These are phyloP conservation scores for Kodamaea laetipori DNA, from an alignment of 805 yeast genomes.

Conservation along the genomic window DNA sequence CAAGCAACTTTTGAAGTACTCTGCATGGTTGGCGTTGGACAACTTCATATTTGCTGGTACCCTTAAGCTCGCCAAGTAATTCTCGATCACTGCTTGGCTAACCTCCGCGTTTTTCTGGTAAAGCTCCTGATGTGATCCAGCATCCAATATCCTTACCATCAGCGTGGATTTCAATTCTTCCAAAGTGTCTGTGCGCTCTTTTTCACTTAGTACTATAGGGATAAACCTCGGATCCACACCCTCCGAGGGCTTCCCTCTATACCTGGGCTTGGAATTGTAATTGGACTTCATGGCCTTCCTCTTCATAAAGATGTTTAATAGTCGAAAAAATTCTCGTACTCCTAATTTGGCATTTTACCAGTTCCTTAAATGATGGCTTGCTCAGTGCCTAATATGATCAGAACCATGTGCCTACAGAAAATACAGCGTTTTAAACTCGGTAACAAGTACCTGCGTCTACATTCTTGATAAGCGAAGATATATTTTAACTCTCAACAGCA, in stretches of 20 bases:
- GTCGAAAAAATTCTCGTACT: neutral
- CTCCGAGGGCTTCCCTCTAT: neutral
- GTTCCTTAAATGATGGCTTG: no score
- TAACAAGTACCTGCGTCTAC: no score
- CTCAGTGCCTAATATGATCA: no score
- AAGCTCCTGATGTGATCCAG: neutral
- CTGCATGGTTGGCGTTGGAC: slow-evolving; percentile 3
- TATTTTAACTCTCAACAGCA: no score
- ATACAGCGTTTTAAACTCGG: no score
- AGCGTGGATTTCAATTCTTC: neutral
- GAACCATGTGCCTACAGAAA: no score
- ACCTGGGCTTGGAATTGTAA: neutral
- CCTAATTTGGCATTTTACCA: neutral
- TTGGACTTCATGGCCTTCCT: neutral
- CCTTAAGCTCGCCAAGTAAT: slow-evolving; percentile 1
- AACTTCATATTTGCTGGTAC: slow-evolving; percentile 8
- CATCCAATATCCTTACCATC: neutral
- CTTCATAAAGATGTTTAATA: neutral
- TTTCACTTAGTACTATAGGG: neutral
- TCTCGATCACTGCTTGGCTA: neutral
- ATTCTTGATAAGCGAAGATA: no score
- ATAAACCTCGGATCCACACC: neutral
- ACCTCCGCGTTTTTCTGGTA: slow-evolving; percentile 1
- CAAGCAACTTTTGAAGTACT: slow-evolving; percentile 19
- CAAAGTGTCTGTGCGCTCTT: neutral